These are phyloP conservation scores for Fraxinus greggii DNA, from an alignment of 305 asterid species.

Conservation along the genomic window DNA sequence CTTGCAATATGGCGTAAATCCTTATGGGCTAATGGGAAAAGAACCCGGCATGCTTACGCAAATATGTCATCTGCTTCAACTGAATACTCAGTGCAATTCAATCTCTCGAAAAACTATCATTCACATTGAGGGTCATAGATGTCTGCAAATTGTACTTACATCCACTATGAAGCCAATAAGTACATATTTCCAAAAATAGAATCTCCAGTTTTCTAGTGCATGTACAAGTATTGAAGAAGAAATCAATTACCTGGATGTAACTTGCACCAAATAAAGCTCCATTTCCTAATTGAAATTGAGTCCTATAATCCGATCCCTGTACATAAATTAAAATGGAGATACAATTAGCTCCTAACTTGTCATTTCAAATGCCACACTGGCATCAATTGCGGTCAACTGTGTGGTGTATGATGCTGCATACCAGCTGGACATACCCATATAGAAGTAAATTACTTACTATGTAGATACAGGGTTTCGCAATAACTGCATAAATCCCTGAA, in stretches of 20 bases:
- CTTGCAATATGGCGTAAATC: not conserved
- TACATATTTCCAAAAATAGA: not conserved
- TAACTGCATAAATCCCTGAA: not conserved
- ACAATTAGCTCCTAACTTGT: slow-evolving; percentile 20
- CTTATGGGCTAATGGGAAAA: not conserved
- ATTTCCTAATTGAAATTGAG: slow-evolving; percentile 77
- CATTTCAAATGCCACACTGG: slow-evolving; percentile 8
- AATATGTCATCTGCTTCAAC: not conserved
- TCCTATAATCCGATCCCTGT: slow-evolving; percentile 68
- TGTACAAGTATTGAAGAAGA: not conserved
- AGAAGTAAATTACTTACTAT: not conserved
- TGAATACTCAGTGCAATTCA: not conserved
- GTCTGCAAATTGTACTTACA: not conserved
- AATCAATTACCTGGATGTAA: slow-evolving; percentile 71
- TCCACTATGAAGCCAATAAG: not conserved
- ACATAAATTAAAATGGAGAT: slow-evolving; percentile 16
- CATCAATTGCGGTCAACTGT: not conserved
- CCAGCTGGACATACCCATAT: not conserved
- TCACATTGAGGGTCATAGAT: not conserved
- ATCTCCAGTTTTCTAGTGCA: slow-evolving; percentile 10
- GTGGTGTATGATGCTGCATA: not conserved
- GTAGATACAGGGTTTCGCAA: slow-evolving; percentile 1
- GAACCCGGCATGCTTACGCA: not conserved
- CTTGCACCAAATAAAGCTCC: slow-evolving; percentile 86
- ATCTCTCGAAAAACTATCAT: not conserved